Base-by-base conservation (phyloP, 805 yeast genomes). In the Hanseniaspora pseudoguilliermondii region DNA sequence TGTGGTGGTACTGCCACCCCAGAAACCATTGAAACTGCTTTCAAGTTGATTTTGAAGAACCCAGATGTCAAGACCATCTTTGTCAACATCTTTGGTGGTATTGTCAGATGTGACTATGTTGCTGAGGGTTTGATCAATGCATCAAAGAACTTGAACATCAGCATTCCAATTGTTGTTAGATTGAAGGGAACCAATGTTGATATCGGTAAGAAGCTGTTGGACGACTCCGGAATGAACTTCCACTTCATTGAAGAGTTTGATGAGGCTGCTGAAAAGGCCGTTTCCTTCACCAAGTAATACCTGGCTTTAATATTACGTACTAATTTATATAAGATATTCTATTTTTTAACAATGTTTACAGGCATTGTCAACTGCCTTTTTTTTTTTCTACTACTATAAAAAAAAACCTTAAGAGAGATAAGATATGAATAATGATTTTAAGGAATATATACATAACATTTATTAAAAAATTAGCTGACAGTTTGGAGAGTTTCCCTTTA, bases 1-100 rank as follows among this genome's bases (percentile, higher is more conserved):
- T 93, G 96, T 74, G 99, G 99, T 78, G 99, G 99, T 78, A 95
- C 96, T 73, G 98, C 99, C 65, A 93, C 97, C 60, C 97, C 97
- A 63, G 86, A 87, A 74, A 91, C 98, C 67, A 93, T 93, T 69
- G 95, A 90, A 77, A 85, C 85, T 74, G 99, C 97, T 57, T 91
- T 93, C 77, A 84, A 83, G 74, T 81, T 93, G 72, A 91, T 93
- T 67, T 76, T 95, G 69, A 79, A 93, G 59, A 97, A 93, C 76
- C 74, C 81, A 67, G 81, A 82, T 66, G 97, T 93, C 63, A 81
- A 86, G 66, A 95, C 96, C 69, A 93, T 93, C 71, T 91, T 93
- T 65, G 97, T 93, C 69, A 93, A 93, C 81, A 93, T 93, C 67
- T 93, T 93, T 67, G 99, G 99, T 72, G 98, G 99, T 78, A 93